Conservation (phyloP, 306 rosid genomes). For the Gastrolobium bilobum region DNA sequence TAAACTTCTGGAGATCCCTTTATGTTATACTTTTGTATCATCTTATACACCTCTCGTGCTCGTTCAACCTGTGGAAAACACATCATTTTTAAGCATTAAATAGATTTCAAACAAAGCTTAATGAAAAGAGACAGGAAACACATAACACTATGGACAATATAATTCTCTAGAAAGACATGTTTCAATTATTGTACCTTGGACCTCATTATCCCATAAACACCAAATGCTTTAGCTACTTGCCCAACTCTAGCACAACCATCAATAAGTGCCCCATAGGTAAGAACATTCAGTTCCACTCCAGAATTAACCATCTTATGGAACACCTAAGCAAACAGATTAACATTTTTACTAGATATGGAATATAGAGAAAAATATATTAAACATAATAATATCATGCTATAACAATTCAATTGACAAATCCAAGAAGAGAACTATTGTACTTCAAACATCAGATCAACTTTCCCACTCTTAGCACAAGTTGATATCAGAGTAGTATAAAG, state of each 20-base stretch:
- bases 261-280: slow-evolving; percentile 95
- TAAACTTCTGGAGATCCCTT: slow-evolving; percentile 95
- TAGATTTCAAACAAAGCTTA: slow-evolving; percentile 40
- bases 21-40: slow-evolving; percentile 74
- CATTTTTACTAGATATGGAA: slow-evolving; percentile 34
- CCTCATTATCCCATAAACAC: slow-evolving; percentile 97
- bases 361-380: slow-evolving; percentile 31
- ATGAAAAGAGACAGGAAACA: slow-evolving; percentile 23
- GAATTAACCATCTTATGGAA: slow-evolving; percentile 93
- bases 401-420: slow-evolving; percentile 38
- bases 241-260: slow-evolving; percentile 99
- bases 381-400: slow-evolving; percentile 26
- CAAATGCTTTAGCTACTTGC: slow-evolving; percentile 98
- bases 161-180: slow-evolving; percentile 34
- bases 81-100: slow-evolving; percentile 23
- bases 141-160: slow-evolving; percentile 18
- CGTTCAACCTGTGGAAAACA: slow-evolving; percentile 74
- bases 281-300: slow-evolving; percentile 89
- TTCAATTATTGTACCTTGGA: slow-evolving; percentile 80
- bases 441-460: slow-evolving; percentile 95
- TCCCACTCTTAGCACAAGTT: slow-evolving; percentile 91
- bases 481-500: slow-evolving; percentile 96
- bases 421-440: slow-evolving; percentile 67
- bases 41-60: slow-evolving; percentile 81
- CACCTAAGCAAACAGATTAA: slow-evolving; percentile 60